phyloP scores from a whole-genome alignment of 2,329 filamentous ascomycete genomes.

The Aureobasidium zeae region DNA sequence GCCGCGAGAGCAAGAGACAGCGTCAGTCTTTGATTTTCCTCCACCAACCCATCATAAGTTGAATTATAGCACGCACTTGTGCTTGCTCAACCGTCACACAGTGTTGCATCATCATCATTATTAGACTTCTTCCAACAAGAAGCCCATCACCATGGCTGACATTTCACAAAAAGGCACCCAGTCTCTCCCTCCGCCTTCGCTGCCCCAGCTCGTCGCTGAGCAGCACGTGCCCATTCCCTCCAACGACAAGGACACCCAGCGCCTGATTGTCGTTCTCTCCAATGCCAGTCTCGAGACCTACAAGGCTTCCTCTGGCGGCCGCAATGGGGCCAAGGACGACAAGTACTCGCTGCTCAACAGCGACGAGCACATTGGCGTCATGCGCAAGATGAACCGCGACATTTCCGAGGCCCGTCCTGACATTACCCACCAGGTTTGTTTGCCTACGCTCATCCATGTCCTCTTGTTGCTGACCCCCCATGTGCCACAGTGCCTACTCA shows the following conservation, averaged over 20 bases:
- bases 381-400: slow-evolving; percentile 99
- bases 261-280: slow-evolving; percentile 89
- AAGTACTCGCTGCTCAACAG: slow-evolving; percentile 98
- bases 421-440: slow-evolving; percentile 90
- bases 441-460: slow-evolving; percentile 9
- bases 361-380: slow-evolving; percentile 96
- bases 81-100: slow-evolving; percentile 16
- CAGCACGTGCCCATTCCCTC: slow-evolving; percentile 76
- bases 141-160: slow-evolving; percentile 19
- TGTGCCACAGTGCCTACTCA: slow-evolving; percentile 74
- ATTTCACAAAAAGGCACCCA: slow-evolving; percentile 53
- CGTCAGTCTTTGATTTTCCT: slow-evolving; percentile 16
- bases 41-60: slow-evolving; percentile 10
- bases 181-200: slow-evolving; percentile 81
- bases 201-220: slow-evolving; percentile 88
- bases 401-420: slow-evolving; percentile 96
- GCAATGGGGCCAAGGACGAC: slow-evolving; percentile 65
- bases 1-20: slow-evolving; percentile 18
- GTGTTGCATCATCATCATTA: slow-evolving; percentile 7
- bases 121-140: slow-evolving; percentile 20
- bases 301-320: slow-evolving; percentile 58
- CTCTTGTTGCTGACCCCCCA: neutral
- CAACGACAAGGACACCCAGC: slow-evolving; percentile 80
- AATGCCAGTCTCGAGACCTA: slow-evolving; percentile 98
- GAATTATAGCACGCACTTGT: slow-evolving; percentile 15